Evolutionary conservation across 2,329 filamentous ascomycete species (phyloP).

Genomic region (Trichoderma lentiforme): DNA sequence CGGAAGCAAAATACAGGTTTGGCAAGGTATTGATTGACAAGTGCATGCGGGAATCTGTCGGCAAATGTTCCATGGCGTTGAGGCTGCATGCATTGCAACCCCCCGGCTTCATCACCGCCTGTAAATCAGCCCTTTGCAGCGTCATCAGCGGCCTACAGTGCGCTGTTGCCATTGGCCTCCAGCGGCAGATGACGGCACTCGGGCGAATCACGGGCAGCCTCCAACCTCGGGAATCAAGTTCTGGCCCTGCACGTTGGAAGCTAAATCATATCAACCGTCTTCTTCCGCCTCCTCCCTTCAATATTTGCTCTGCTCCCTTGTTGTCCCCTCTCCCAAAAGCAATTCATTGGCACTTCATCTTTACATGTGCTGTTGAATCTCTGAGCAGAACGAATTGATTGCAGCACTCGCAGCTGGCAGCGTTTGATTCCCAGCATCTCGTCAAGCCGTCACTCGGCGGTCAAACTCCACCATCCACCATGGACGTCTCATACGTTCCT

Average conservation of each 20-base stretch:
- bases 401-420: neutral
- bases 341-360: neutral
- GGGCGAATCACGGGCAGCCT: slow-evolving; percentile 13
- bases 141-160: slow-evolving; percentile 11
- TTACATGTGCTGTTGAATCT: neutral
- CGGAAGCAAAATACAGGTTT: neutral
- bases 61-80: neutral
- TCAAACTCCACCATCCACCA: slow-evolving; percentile 16
- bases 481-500: slow-evolving; percentile 62
- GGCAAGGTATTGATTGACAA: neutral
- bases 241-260: neutral
- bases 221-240: slow-evolving; percentile 15
- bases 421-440: neutral
- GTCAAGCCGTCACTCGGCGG: neutral
- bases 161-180: neutral
- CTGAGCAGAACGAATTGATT: neutral
- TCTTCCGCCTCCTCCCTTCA: slow-evolving; percentile 1
- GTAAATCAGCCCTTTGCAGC: neutral
- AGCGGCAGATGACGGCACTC: slow-evolving; percentile 11
- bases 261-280: neutral
- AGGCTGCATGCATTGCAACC: neutral
- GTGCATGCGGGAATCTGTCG: neutral
- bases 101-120: neutral
- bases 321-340: neutral
- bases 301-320: neutral